Conservation (phyloP, 805 yeast genomes). For the Ogataea haglerorum region DNA sequence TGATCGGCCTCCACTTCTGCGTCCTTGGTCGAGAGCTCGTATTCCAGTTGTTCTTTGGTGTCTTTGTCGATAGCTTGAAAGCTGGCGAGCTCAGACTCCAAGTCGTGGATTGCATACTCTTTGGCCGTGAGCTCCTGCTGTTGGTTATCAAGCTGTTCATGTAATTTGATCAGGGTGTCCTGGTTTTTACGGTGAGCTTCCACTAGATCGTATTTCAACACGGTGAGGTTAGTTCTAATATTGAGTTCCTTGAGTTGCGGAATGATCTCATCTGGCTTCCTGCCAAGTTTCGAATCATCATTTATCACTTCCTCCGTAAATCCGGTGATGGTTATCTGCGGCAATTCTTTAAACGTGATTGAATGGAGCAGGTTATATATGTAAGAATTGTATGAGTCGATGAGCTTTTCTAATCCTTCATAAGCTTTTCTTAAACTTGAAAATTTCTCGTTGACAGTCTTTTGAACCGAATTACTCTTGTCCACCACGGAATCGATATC, state of each 20-base stretch:
- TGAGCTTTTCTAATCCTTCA: constrained; percentile 48
- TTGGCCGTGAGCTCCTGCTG: constrained; percentile 55
- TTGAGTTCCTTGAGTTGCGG: constrained; percentile 34
- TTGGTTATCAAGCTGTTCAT: constrained; percentile 55
- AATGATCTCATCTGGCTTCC: constrained; percentile 41
- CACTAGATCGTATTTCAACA: constrained; percentile 45
- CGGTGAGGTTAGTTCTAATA: constrained; percentile 35
- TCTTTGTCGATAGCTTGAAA: constrained; percentile 19
- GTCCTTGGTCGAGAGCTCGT: constrained; percentile 18
- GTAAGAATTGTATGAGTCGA: constrained; percentile 54
- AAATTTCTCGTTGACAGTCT: constrained; percentile 47
- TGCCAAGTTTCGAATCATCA: constrained; percentile 44
- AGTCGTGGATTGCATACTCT: constrained; percentile 51
- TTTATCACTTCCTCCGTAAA: constrained; percentile 27
- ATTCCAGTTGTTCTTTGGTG: constrained; percentile 18
- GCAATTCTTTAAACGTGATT: constrained; percentile 20
- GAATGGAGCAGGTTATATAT: constrained; percentile 46
- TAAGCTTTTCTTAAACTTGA: constrained; percentile 45
- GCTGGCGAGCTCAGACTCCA: constrained; percentile 48
- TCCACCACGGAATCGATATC: constrained; percentile 44
- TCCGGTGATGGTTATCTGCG: constrained; percentile 23
- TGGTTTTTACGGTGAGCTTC: constrained; percentile 47
- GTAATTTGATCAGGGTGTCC: constrained; percentile 55
- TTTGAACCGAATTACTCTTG: constrained; percentile 43
- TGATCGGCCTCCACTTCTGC: constrained; percentile 20